These are phyloP conservation scores for Citrullus colocynthis DNA, from an alignment of 306 rosid genomes.

Conservation along the genomic window DNA sequence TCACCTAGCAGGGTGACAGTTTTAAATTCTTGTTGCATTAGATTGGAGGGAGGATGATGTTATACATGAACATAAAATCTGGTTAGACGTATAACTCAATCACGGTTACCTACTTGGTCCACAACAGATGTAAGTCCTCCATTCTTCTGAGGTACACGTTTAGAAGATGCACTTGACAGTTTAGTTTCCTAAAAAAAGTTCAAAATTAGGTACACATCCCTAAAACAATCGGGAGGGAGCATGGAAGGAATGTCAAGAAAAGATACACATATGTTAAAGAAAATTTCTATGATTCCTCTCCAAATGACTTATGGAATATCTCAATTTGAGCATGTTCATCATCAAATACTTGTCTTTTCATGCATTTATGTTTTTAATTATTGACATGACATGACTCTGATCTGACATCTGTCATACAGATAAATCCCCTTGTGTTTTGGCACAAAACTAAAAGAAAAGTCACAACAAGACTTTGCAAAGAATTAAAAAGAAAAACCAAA, in stretches of 20 bases:
- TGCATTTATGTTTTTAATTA: background rate
- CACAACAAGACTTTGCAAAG: background rate
- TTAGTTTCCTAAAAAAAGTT: slow-evolving; percentile 18
- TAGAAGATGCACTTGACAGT: slow-evolving; percentile 1
- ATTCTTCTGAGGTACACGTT: background rate
- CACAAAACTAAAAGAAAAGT: background rate
- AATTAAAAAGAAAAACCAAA: background rate
- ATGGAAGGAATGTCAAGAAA: background rate
- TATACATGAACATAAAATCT: background rate
- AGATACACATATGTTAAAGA: background rate
- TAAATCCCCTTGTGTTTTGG: background rate
- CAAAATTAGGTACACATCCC: background rate
- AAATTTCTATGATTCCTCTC: background rate
- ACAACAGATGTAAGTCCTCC: slow-evolving; percentile 8
- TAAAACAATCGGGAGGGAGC: background rate
- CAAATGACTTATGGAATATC: background rate
- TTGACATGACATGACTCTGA: background rate
- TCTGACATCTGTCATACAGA: background rate
- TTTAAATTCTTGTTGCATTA: slow-evolving; percentile 7
- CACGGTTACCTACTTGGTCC: background rate
- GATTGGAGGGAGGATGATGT: background rate
- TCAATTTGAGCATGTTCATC: background rate
- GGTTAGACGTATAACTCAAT: background rate
- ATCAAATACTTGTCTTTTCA: background rate
- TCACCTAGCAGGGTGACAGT: slow-evolving; percentile 15